Conservation (phyloP, 2,329 filamentous ascomycete genomes). For the Fusarium lateritium region DNA sequence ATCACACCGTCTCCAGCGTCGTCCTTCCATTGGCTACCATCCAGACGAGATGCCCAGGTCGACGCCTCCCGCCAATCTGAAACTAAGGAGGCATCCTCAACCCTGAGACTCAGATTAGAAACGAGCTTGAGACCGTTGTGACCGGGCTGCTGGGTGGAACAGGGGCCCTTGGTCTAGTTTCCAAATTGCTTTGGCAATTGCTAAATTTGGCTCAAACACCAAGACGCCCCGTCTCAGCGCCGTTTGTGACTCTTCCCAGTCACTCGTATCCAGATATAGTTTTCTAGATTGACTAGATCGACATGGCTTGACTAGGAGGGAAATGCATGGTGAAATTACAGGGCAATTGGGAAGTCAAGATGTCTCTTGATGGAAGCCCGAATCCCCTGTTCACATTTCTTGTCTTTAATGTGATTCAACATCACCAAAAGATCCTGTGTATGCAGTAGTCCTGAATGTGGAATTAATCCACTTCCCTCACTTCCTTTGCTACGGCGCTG, state of each 20-base stretch:
- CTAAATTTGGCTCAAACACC: constrained; percentile 44
- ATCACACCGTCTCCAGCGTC: constrained; percentile 47
- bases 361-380: constrained; percentile 16
- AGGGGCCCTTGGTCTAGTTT: constrained; percentile 32
- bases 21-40: constrained; percentile 42
- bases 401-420: constrained; percentile 33
- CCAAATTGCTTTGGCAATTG: constrained; percentile 38
- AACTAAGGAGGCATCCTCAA: constrained; percentile 41
- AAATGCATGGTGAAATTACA: constrained; percentile 29
- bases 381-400: constrained; percentile 21
- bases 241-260: constrained; percentile 7
- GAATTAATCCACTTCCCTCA: constrained; percentile 59
- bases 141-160: constrained; percentile 47
- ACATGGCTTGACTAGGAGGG: constrained; percentile 7
- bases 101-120: constrained; percentile 46
- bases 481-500: constrained; percentile 70
- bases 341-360: constrained; percentile 8
- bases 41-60: constrained; percentile 23
- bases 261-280: constrained; percentile 34
- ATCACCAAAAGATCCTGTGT: constrained; percentile 21
- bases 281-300: constrained; percentile 23
- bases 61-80: constrained; percentile 47
- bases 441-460: constrained; percentile 27
- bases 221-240: constrained; percentile 2
- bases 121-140: constrained; percentile 46